Percentiles rank a stretch among this genome's conserved stretches.
These are phyloP conservation scores for Arthroderma sp. DNA, from an alignment of 2,329 filamentous ascomycete genomes.

Conservation along the genomic window DNA sequence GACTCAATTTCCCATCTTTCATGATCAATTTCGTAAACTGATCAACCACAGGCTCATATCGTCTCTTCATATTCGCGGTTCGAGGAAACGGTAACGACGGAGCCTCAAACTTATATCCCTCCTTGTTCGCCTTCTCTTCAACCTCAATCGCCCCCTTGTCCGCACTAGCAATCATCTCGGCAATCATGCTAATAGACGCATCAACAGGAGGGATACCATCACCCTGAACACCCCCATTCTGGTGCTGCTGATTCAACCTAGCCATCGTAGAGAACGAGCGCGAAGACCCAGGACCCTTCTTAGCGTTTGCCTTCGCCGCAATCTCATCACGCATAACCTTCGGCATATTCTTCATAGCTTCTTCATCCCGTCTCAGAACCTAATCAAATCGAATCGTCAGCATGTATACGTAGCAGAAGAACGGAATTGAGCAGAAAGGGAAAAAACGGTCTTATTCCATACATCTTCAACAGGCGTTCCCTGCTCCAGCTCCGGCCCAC, in stretches of 20 bases:
- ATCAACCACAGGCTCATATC: slow-evolving; percentile 72
- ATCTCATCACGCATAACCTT: slow-evolving; percentile 49
- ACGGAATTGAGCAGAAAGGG: slow-evolving; percentile 1
- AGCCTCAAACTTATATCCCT: slow-evolving; percentile 64
- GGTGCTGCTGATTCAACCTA: slow-evolving; percentile 23
- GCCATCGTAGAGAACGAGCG: slow-evolving; percentile 47
- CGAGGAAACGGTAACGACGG: slow-evolving; percentile 54
- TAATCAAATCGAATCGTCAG: no score
- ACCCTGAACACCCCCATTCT: slow-evolving; percentile 8
- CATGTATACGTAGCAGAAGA: slow-evolving; percentile 6
- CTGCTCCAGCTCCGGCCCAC: slow-evolving; percentile 48
- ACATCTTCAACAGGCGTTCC: slow-evolving; percentile 56
- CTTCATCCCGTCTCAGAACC: slow-evolving; percentile 51
- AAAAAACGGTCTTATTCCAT: slow-evolving; percentile 13
- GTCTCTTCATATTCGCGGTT: slow-evolving; percentile 54
- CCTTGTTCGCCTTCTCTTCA: slow-evolving; percentile 24
- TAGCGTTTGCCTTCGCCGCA: neutral
- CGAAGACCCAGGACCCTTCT: slow-evolving; percentile 14
- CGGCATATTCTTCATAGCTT: slow-evolving; percentile 48
- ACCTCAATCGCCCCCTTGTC: slow-evolving; percentile 16
- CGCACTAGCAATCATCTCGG: slow-evolving; percentile 23
- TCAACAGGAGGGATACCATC: slow-evolving; percentile 13
- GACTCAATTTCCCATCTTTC: slow-evolving; percentile 76
- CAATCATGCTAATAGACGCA: slow-evolving; percentile 21
- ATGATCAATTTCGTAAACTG: slow-evolving; percentile 88